Evolutionary conservation across 805 yeast species (phyloP).

Genomic region (Clavispora phyllophila): DNA sequence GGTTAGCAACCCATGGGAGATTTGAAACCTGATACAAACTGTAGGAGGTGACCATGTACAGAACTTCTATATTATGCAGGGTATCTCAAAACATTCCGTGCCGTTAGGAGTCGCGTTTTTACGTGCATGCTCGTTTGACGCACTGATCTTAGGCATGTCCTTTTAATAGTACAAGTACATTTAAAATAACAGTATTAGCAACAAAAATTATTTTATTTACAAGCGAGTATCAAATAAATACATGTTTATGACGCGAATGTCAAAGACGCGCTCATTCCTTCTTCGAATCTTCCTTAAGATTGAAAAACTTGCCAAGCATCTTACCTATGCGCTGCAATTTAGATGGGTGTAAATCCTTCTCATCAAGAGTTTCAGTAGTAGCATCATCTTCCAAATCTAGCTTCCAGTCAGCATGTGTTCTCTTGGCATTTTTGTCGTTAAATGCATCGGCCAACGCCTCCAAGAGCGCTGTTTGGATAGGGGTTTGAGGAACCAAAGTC

Average conservation of each 20-base stretch:
- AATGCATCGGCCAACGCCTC: conserved; percentile 94
- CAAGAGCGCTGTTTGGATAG: conserved; percentile 80
- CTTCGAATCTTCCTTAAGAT: conserved; percentile 27
- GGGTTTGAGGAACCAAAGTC: conserved; percentile 68
- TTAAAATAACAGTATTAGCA: too few relatives aligned
- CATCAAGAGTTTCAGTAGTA: conserved; percentile 21
- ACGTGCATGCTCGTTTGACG: too few relatives aligned
- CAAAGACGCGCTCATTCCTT: neutral
- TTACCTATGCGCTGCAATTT: conserved; percentile 53
- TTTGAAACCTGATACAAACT: neutral
- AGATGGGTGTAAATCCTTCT: conserved; percentile 41
- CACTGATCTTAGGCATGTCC: too few relatives aligned
- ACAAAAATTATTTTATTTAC: neutral
- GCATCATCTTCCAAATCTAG: conserved; percentile 18
- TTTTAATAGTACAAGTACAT: neutral
- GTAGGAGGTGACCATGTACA: neutral
- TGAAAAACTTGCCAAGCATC: conserved; percentile 55
- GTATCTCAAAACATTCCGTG: neutral
- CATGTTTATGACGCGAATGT: neutral
- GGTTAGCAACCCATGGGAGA: neutral
- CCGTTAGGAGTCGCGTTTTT: neutral
- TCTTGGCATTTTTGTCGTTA: conserved; percentile 72
- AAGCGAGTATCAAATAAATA: neutral
- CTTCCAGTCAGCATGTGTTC: conserved; percentile 48
- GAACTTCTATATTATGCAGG: neutral